These are phyloP conservation scores for Elongisporangium prolatum DNA, from an alignment of 352 stramenopile genomes.

Conservation along the genomic window DNA sequence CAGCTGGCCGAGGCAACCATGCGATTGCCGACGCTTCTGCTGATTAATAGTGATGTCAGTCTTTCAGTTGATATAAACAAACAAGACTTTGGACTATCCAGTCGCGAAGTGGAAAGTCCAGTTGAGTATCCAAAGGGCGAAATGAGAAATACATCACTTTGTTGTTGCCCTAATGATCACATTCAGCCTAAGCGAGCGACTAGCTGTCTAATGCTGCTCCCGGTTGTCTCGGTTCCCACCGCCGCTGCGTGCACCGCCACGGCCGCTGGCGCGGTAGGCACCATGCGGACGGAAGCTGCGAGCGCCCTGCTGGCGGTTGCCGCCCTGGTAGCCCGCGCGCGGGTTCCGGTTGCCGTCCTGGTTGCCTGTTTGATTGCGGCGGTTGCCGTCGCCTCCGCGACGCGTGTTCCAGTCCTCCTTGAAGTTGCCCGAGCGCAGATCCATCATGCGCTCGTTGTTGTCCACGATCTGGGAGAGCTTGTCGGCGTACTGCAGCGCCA, in stretches of 20 bases:
- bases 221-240: slow-evolving; percentile 29
- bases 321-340: slow-evolving; percentile 27
- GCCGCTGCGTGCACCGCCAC: slow-evolving; percentile 31
- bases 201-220: slow-evolving; percentile 35
- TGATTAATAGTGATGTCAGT: slow-evolving; percentile 4
- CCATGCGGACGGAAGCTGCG: slow-evolving; percentile 43
- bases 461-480: slow-evolving; percentile 88
- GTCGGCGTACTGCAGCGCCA: slow-evolving; percentile 96
- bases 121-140: not conserved
- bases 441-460: slow-evolving; percentile 89
- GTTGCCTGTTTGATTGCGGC: slow-evolving; percentile 26
- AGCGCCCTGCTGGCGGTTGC: slow-evolving; percentile 22
- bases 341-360: slow-evolving; percentile 18
- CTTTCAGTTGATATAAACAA: not conserved
- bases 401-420: slow-evolving; percentile 72
- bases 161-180: not conserved
- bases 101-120: not conserved
- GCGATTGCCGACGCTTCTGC: slow-evolving; percentile 2
- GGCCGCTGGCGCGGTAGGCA: slow-evolving; percentile 38
- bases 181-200: slow-evolving; percentile 6
- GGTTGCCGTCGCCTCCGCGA: slow-evolving; percentile 29
- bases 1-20: slow-evolving; percentile 3
- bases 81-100: not conserved
- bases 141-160: not conserved
- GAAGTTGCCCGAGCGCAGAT: slow-evolving; percentile 56